These are phyloP conservation scores for Metrosideros polymorpha DNA, from an alignment of 441 rosid genomes.

Conservation along the genomic window DNA sequence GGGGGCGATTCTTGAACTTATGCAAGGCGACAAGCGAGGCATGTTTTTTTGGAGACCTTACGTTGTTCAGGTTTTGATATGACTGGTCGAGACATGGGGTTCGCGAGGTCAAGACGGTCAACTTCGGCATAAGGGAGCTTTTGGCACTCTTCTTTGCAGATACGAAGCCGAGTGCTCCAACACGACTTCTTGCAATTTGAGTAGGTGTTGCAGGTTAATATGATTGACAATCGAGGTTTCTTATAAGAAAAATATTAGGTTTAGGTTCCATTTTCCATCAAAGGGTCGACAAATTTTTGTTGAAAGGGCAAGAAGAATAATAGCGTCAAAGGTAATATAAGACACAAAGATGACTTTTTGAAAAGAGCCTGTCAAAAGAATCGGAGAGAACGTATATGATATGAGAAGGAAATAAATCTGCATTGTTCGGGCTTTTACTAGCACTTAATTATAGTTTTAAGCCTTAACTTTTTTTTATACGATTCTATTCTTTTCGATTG, in stretches of 20 bases:
- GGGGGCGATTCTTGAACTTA: not conserved
- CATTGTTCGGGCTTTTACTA: not conserved
- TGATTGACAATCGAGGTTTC: not conserved
- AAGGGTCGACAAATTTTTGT: not conserved
- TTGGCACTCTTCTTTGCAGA: not conserved
- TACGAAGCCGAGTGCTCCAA: not conserved
- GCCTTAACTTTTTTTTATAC: not conserved
- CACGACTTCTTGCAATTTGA: not conserved
- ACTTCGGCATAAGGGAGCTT: not conserved
- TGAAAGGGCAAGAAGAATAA: not conserved
- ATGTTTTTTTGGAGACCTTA: not conserved
- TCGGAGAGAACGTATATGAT: not conserved
- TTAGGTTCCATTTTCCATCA: not conserved
- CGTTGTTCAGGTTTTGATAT: not conserved
- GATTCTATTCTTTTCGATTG: not conserved
- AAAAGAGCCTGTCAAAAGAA: not conserved
- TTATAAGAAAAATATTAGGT: not conserved
- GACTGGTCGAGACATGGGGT: not conserved
- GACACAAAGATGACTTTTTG: not conserved
- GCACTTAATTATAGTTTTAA: not conserved
- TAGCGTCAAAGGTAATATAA: not conserved
- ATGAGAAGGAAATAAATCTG: no score
- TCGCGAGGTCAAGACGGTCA: not conserved
- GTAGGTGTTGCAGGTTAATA: not conserved
- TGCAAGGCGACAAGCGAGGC: not conserved